Conservation (phyloP, 305 asterid genomes). For the Rubia occidens region DNA sequence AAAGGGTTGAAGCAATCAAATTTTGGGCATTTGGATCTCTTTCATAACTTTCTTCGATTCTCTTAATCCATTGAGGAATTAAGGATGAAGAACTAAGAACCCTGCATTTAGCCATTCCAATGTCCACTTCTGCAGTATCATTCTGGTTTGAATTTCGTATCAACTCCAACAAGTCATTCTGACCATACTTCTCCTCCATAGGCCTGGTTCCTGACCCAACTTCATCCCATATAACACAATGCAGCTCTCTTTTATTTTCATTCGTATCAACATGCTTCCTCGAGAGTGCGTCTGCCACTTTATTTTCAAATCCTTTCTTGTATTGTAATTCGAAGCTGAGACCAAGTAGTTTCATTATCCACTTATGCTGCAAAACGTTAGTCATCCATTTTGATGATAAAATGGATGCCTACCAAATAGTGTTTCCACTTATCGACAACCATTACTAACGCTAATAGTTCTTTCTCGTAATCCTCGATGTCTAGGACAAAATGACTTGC, state of each 20-base stretch:
- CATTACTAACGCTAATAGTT: background rate
- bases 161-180: too few species aligned
- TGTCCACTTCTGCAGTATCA: too few species aligned
- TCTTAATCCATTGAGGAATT: too few species aligned
- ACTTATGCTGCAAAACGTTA: background rate
- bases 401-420: background rate
- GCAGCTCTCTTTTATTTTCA: background rate
- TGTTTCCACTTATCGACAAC: background rate
- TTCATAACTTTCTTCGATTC: background rate
- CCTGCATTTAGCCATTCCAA: too few species aligned
- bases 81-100: too few species aligned
- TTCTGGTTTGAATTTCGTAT: too few species aligned
- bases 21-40: background rate
- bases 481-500: background rate
- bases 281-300: background rate
- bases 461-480: background rate
- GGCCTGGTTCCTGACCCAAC: background rate
- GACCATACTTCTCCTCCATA: too few species aligned
- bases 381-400: background rate
- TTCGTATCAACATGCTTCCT: background rate
- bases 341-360: background rate
- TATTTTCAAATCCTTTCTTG: background rate
- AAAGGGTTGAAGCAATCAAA: background rate
- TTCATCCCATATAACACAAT: background rate
- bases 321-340: background rate